A percentile compares a stretch with the other conserved stretches of the same genome.
phyloP scores from a whole-genome alignment of 805 yeast species.

The Kuraishia ogatae region DNA sequence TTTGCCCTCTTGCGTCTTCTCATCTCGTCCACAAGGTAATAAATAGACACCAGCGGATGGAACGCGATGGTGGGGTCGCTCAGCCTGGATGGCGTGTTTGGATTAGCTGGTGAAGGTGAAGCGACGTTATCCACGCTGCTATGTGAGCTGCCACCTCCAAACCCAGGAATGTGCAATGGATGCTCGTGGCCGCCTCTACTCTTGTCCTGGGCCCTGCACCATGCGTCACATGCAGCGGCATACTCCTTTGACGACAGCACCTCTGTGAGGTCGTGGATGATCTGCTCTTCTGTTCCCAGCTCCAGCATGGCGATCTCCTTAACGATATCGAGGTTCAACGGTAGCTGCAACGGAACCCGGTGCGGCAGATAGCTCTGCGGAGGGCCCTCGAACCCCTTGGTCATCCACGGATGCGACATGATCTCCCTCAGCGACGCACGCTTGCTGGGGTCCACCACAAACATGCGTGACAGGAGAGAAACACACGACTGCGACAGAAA shows the following conservation, averaged over 20 bases:
- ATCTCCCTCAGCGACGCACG: conserved; percentile 79
- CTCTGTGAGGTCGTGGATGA: conserved; percentile 44
- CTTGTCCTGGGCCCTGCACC: conserved; percentile 31
- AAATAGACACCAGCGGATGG: conserved; percentile 84
- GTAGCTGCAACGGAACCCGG: conserved; percentile 65
- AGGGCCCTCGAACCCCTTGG: conserved; percentile 70
- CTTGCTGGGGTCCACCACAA: conserved; percentile 79
- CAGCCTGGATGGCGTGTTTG: not conserved
- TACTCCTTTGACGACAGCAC: conserved; percentile 62
- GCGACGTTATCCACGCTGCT: conserved; percentile 18
- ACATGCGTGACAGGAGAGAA: conserved; percentile 75
- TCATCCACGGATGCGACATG: conserved; percentile 91
- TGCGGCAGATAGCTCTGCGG: conserved; percentile 68
- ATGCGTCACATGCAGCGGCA: conserved; percentile 47
- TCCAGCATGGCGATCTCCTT: conserved; percentile 72
- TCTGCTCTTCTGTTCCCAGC: conserved; percentile 59
- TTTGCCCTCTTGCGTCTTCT: conserved; percentile 57
- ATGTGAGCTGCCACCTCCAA: conserved; percentile 23
- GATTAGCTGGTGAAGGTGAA: too few relatives aligned
- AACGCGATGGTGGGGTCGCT: conserved; percentile 76
- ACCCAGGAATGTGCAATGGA: too few relatives aligned
- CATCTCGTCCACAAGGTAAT: conserved; percentile 82
- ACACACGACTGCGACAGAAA: conserved; percentile 74
- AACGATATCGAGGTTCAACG: conserved; percentile 59
- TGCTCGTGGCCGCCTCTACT: too few relatives aligned